phyloP scores from a whole-genome alignment of 371 early-diverging fungal species.

The Mortierella sp. region DNA sequence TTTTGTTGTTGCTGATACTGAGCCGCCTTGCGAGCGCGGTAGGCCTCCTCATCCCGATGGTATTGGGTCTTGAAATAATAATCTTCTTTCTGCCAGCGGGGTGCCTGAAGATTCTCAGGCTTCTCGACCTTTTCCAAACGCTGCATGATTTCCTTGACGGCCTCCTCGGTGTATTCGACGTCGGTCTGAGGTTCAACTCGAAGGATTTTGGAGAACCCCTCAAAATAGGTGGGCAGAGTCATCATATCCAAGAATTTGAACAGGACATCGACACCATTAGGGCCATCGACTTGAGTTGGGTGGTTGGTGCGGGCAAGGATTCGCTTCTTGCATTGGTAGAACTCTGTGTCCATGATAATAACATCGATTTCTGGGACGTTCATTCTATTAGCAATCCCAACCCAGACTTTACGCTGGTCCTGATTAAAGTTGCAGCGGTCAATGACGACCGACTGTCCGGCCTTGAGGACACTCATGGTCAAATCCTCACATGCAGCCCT shows the following conservation, averaged over 20 bases:
- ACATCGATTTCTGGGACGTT: conserved; percentile 72
- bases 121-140: conserved; percentile 36
- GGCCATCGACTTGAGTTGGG: conserved; percentile 80
- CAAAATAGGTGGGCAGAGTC: conserved; percentile 68
- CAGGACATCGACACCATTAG: conserved; percentile 71
- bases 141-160: conserved; percentile 61
- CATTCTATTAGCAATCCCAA: conserved; percentile 70
- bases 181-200: conserved; percentile 64
- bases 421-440: conserved; percentile 86
- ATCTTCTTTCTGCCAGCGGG: conserved; percentile 50
- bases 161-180: conserved; percentile 61
- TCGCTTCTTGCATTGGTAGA: conserved; percentile 70
- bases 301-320: conserved; percentile 72
- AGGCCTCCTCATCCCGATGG: conserved; percentile 50
- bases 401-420: conserved; percentile 79
- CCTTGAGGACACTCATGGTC: conserved; percentile 56
- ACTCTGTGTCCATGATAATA: conserved; percentile 74
- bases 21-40: conserved; percentile 50
- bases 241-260: conserved; percentile 70
- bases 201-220: conserved; percentile 73
- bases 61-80: conserved; percentile 53
- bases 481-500: conserved; percentile 75
- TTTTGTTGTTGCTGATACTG: conserved; percentile 24
- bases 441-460: conserved; percentile 72
- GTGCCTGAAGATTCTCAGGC: conserved; percentile 42